A percentile compares a stretch with the other conserved stretches of the same genome.
Evolutionary conservation across 2,329 filamentous ascomycete species (phyloP).

Genomic region (Curvularia eragrostidis): DNA sequence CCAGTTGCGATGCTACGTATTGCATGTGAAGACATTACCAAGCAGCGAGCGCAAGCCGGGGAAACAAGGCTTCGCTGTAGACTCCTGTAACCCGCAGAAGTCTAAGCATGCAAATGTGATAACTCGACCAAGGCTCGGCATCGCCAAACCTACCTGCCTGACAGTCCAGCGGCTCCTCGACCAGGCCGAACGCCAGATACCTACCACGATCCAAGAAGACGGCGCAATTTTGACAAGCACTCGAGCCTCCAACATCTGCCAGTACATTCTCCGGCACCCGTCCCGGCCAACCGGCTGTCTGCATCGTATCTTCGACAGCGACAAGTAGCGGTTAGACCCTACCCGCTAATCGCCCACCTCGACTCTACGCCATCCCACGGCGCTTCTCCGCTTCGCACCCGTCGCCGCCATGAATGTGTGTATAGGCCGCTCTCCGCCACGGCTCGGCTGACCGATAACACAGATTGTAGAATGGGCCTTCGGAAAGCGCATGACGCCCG

Average conservation of each 20-base stretch:
- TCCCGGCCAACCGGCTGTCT: neutral
- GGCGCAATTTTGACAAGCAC: neutral
- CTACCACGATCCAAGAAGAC: slow-evolving; percentile 3
- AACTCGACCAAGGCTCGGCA: slow-evolving; percentile 13
- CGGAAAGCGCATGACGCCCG: slow-evolving; percentile 98
- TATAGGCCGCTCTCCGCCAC: neutral
- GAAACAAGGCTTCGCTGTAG: neutral
- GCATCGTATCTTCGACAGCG: neutral
- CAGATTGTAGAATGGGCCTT: slow-evolving; percentile 96
- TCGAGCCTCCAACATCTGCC: neutral
- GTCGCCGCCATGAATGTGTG: slow-evolving; percentile 56
- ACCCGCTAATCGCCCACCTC: slow-evolving; percentile 15
- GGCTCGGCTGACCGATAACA: neutral
- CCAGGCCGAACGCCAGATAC: slow-evolving; percentile 14
- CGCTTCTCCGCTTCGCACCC: slow-evolving; percentile 11
- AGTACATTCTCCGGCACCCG: neutral
- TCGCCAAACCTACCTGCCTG: slow-evolving; percentile 12
- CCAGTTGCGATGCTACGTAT: slow-evolving; percentile 9
- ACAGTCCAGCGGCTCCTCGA: slow-evolving; percentile 7
- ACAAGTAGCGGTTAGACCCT: slow-evolving; percentile 5
- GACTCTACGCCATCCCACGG: slow-evolving; percentile 2
- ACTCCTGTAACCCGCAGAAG: neutral
- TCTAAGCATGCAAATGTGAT: neutral
- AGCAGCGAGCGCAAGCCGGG: neutral
- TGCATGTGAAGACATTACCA: slow-evolving; percentile 4